phyloP scores from a whole-genome alignment of 306 rosid species.

The Canavalia gladiata region DNA sequence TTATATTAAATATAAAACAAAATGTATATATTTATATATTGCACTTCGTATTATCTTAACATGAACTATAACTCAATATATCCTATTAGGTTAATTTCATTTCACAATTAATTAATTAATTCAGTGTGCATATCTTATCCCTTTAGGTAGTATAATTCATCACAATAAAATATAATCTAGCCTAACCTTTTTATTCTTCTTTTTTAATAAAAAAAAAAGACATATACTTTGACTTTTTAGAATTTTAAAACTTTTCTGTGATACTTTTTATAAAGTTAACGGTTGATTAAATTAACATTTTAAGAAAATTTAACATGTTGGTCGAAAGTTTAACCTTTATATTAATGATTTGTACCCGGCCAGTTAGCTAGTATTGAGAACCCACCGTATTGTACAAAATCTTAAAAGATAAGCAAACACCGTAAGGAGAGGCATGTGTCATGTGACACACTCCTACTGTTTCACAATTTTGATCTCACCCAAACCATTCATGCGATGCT shows the following conservation, averaged over 20 bases:
- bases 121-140: not conserved
- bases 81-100: not conserved
- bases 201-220: not conserved
- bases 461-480: not conserved
- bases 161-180: not conserved
- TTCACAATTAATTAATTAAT: not conserved
- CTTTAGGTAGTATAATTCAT: not conserved
- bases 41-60: not conserved
- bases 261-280: not conserved
- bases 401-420: not conserved
- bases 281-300: not conserved
- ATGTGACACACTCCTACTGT: not conserved
- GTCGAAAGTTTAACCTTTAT: not conserved
- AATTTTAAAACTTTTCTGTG: not conserved
- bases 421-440: slow-evolving; percentile 33
- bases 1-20: not conserved
- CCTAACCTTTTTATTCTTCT: not conserved
- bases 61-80: not conserved
- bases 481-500: not conserved
- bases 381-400: not conserved
- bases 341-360: not conserved
- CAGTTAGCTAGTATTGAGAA: not conserved
- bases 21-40: not conserved
- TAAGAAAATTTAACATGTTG: not conserved
- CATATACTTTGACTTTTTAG: not conserved